Evolutionary conservation across 1,284 basidiomycete genomes (phyloP).

Genomic region (Boletus albobrunnescens): DNA sequence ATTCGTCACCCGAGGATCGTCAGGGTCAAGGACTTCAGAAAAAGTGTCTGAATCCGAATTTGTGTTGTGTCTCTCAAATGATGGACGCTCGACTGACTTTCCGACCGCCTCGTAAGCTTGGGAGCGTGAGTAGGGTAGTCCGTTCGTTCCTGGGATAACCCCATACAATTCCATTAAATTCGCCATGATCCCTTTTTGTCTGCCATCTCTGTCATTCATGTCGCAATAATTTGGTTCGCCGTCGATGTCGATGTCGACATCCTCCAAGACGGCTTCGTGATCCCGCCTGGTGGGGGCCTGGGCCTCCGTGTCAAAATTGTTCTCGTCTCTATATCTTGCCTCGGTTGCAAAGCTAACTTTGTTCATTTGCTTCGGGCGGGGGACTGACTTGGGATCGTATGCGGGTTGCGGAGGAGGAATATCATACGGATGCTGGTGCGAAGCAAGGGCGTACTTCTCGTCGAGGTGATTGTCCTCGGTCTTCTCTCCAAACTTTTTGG

Average conservation of each 20-base stretch:
- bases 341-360: constrained; percentile 26
- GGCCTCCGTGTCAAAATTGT: constrained; percentile 26
- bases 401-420: constrained; percentile 48
- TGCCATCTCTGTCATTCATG: constrained; percentile 26
- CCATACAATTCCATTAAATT: constrained; percentile 56
- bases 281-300: constrained; percentile 12
- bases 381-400: constrained; percentile 31
- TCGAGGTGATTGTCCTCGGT: constrained; percentile 16
- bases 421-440: constrained; percentile 57
- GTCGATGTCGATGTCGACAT: constrained; percentile 6
- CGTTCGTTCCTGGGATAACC: constrained; percentile 23
- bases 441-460: constrained; percentile 46
- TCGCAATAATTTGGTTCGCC: constrained; percentile 13
- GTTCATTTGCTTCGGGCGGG: constrained; percentile 11
- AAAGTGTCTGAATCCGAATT: constrained; percentile 30
- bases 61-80: constrained; percentile 17
- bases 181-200: constrained; percentile 36
- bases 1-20: constrained; percentile 52
- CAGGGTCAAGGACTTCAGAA: constrained; percentile 50
- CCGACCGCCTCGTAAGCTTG: constrained; percentile 17
- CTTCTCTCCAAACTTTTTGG: constrained; percentile 15
- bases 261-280: constrained; percentile 4
- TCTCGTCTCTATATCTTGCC: constrained; percentile 12
- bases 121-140: constrained; percentile 30
- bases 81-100: constrained; percentile 4